Conservation (phyloP, 139 green algal species). For the Coelastrella sp. region DNA sequence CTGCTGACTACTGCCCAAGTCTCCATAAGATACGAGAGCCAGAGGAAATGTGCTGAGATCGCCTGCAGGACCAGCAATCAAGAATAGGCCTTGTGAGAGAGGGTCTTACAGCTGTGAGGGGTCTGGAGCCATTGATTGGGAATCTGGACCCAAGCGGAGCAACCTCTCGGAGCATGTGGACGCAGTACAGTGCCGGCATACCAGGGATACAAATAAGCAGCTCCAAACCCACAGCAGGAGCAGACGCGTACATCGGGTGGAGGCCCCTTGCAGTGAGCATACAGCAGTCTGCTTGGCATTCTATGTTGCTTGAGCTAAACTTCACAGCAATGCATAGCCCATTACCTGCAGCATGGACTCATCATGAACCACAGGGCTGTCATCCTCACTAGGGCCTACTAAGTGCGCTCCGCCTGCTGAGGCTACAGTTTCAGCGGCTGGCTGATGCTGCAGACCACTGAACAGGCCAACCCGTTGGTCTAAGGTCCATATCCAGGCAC, state of each 20-base stretch:
- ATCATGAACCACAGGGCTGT: slow-evolving; percentile 25
- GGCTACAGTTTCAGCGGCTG: background rate
- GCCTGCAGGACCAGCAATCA: slow-evolving; percentile 36
- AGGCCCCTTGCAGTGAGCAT: too few relatives aligned
- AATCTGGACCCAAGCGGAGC: too few relatives aligned
- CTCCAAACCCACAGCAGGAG: too few relatives aligned
- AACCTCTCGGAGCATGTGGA: too few relatives aligned
- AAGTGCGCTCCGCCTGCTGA: background rate
- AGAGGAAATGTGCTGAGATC: slow-evolving; percentile 52
- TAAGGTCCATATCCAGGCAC: slow-evolving; percentile 70
- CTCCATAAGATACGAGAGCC: slow-evolving; percentile 53
- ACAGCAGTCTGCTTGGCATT: too few relatives aligned
- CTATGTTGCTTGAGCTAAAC: too few relatives aligned
- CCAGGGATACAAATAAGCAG: too few relatives aligned
- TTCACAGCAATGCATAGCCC: too few relatives aligned
- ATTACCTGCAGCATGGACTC: slow-evolving; percentile 37
- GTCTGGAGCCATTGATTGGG: too few relatives aligned
- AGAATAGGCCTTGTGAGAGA: background rate
- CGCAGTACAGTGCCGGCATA: too few relatives aligned
- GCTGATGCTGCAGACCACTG: slow-evolving; percentile 40
- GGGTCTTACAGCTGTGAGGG: too few relatives aligned
- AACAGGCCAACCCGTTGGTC: slow-evolving; percentile 77
- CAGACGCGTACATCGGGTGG: too few relatives aligned
- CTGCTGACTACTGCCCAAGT: slow-evolving; percentile 44
- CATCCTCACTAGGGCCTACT: background rate